Evolutionary conservation across 176 grass and related monocot genomes (phyloP).

Genomic region (Pontederia paniculata): DNA sequence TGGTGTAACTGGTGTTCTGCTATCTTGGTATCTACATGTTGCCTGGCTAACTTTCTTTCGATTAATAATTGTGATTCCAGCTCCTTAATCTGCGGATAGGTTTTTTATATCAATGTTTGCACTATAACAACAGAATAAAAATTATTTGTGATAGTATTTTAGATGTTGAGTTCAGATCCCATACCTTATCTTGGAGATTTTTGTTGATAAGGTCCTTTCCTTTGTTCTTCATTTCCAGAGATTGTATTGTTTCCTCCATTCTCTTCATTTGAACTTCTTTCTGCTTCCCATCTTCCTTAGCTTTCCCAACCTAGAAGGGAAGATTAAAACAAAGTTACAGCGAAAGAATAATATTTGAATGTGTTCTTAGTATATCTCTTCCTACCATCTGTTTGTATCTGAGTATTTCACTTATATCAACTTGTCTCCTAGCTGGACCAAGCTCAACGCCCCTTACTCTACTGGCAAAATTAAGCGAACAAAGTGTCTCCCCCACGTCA

Average conservation of each 20-base stretch:
- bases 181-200: conserved; percentile 91
- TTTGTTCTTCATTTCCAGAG: conserved; percentile 68
- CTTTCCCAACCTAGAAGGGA: conserved; percentile 56
- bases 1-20: not conserved
- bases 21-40: conserved; percentile 33
- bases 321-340: no score
- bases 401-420: conserved; percentile 62
- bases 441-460: conserved; percentile 93
- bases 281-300: conserved; percentile 64
- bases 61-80: conserved; percentile 76
- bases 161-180: not conserved
- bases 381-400: conserved; percentile 88
- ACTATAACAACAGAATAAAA: no score
- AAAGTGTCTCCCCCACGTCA: conserved; percentile 89
- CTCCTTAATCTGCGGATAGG: conserved; percentile 78
- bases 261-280: conserved; percentile 76
- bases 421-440: conserved; percentile 78
- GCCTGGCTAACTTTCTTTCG: conserved; percentile 81
- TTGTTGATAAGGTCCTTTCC: conserved; percentile 56
- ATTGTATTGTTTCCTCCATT: conserved; percentile 73
- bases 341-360: no score
- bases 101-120: no score
- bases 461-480: conserved; percentile 87
- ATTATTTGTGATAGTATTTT: no score
- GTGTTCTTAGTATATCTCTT: no score